Percentiles rank a stretch among this genome's conserved stretches.
phyloP scores from a whole-genome alignment of 1,284 basidiomycete species.

The Boletus calvinii region DNA sequence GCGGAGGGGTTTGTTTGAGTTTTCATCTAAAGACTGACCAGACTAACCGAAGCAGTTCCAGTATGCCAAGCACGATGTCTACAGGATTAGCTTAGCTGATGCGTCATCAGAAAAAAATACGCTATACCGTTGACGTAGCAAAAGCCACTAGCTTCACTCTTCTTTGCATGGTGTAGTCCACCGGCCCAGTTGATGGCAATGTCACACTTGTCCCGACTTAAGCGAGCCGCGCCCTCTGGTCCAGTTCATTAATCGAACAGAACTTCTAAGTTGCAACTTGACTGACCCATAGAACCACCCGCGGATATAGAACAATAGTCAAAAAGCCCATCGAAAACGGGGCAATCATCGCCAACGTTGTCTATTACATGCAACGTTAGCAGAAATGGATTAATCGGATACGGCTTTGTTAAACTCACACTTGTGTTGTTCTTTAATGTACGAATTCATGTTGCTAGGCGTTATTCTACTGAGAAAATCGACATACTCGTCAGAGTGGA shows the following conservation, averaged over 20 bases:
- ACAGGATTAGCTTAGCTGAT: background rate
- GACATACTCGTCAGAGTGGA: slow-evolving; percentile 93
- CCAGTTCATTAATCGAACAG: slow-evolving; percentile 8
- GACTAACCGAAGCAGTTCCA: slow-evolving; percentile 83
- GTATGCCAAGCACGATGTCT: slow-evolving; percentile 97
- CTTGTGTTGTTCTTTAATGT: slow-evolving; percentile 94
- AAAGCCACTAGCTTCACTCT: slow-evolving; percentile 97
- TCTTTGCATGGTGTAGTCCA: slow-evolving; percentile 97
- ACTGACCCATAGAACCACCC: slow-evolving; percentile 95
- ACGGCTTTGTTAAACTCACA: slow-evolving; percentile 52
- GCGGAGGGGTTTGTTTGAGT: background rate
- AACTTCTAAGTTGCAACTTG: background rate
- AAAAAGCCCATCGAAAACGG: slow-evolving; percentile 96
- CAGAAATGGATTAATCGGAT: background rate
- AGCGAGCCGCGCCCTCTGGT: slow-evolving; percentile 91
- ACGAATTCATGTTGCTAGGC: slow-evolving; percentile 84
- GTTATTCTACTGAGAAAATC: slow-evolving; percentile 86
- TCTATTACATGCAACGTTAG: slow-evolving; percentile 41
- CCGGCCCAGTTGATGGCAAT: slow-evolving; percentile 99
- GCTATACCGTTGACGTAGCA: slow-evolving; percentile 93
- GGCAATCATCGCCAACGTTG: slow-evolving; percentile 94
- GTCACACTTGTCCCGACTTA: slow-evolving; percentile 97
- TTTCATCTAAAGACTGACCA: background rate
- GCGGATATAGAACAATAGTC: slow-evolving; percentile 99
- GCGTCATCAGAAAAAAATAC: background rate